Percentiles rank a stretch among this genome's conserved stretches.
Evolutionary conservation across 1,139 yeast genomes (phyloP).

Genomic region (Geotrichum klebahnii): DNA sequence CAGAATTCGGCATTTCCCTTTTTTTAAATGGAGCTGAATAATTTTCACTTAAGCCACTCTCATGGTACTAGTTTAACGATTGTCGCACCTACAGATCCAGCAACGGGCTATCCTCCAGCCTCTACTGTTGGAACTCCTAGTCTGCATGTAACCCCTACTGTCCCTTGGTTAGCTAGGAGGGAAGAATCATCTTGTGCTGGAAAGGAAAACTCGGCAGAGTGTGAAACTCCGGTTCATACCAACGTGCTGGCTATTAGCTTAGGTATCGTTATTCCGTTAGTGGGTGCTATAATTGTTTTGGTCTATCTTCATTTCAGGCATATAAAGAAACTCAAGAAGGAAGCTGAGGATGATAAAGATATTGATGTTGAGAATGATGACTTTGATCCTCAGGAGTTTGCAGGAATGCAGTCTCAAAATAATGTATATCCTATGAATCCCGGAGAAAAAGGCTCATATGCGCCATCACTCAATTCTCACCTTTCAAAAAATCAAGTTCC

Average conservation of each 20-base stretch:
- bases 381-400: constrained; percentile 19
- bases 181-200: constrained; percentile 23
- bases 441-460: neutral
- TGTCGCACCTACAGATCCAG: neutral
- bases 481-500: constrained; percentile 13
- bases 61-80: constrained; percentile 1
- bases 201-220: constrained; percentile 26
- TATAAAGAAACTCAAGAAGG: constrained; percentile 35
- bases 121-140: neutral
- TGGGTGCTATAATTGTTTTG: constrained; percentile 35
- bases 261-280: constrained; percentile 41
- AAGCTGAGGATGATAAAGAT: constrained; percentile 37
- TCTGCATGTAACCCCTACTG: neutral
- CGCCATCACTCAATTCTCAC: constrained; percentile 9
- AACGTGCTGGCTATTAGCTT: constrained; percentile 39
- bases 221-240: constrained; percentile 33
- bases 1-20: neutral
- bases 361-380: constrained; percentile 36
- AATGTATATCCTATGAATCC: neutral
- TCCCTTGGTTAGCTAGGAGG: constrained; percentile 4
- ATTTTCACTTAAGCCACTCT: neutral
- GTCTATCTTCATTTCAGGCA: constrained; percentile 38
- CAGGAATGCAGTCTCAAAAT: constrained; percentile 19
- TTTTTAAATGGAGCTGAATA: neutral
- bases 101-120: neutral